These are phyloP conservation scores for Trypethelium eluteriae DNA, from an alignment of 495 filamentous ascomycete species.

Conservation along the genomic window DNA sequence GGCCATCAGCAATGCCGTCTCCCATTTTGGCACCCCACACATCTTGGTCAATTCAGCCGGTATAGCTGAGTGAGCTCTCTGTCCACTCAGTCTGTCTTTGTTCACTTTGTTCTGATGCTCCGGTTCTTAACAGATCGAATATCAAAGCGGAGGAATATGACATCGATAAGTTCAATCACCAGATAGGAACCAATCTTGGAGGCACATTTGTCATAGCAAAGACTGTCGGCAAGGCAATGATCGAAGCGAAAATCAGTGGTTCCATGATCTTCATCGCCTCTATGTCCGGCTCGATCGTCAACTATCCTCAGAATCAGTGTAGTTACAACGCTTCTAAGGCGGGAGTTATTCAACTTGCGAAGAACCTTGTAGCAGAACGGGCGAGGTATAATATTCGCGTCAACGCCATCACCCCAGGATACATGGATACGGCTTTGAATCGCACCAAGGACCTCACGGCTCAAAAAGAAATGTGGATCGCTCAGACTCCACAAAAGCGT, in stretches of 20 bases:
- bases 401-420: conserved; percentile 70
- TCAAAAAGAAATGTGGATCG: conserved; percentile 73
- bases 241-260: conserved; percentile 33
- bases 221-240: conserved; percentile 58
- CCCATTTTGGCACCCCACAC: conserved; percentile 57
- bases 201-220: conserved; percentile 64
- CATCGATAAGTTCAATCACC: conserved; percentile 54
- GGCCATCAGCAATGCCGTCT: conserved; percentile 51
- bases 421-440: conserved; percentile 74
- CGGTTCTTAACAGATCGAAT: conserved; percentile 47
- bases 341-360: conserved; percentile 66
- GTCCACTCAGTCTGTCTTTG: background rate
- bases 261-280: conserved; percentile 67
- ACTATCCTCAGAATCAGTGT: conserved; percentile 70
- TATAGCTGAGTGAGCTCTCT: conserved; percentile 60
- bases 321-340: conserved; percentile 79
- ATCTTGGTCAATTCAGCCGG: conserved; percentile 78
- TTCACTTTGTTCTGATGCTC: conserved; percentile 10
- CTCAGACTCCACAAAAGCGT: conserved; percentile 62
- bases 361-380: conserved; percentile 75
- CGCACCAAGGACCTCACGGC: conserved; percentile 63
- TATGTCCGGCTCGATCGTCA: conserved; percentile 72
- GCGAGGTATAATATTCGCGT: conserved; percentile 66
- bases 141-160: conserved; percentile 54
- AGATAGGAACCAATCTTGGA: conserved; percentile 70